Conservation (phyloP, 164 flowering plant species). For the Liquidambar formosana region DNA sequence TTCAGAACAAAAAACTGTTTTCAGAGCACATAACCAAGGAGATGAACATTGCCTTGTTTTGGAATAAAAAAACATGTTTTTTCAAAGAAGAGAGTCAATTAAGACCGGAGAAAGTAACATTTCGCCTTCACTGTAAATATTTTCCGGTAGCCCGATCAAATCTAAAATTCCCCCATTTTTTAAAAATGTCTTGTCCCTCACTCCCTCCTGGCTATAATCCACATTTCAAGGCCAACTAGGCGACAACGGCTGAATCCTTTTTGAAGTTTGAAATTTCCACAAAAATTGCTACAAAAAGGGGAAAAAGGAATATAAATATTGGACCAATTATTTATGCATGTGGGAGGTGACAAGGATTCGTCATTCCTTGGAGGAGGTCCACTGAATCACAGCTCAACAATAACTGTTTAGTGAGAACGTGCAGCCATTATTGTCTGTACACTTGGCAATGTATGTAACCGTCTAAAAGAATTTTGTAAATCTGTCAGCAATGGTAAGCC, state of each 20-base stretch:
- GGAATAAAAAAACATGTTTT: too few relatives aligned
- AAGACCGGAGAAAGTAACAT: too few relatives aligned
- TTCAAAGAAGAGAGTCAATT: too few relatives aligned
- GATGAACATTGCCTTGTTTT: too few relatives aligned
- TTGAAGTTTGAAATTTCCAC: not conserved
- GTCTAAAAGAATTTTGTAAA: not conserved
- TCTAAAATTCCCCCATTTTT: too few relatives aligned
- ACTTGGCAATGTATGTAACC: constrained; percentile 19
- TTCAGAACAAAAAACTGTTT: too few relatives aligned
- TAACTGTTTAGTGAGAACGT: constrained; percentile 16
- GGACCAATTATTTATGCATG: constrained; percentile 13
- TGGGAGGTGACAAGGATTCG: not conserved
- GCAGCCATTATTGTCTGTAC: constrained; percentile 10
- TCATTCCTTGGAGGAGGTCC: not conserved
- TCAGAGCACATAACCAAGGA: too few relatives aligned
- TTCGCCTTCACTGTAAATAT: too few relatives aligned
- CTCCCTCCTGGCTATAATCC: too few relatives aligned
- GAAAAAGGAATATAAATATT: not conserved
- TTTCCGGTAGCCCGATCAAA: too few relatives aligned
- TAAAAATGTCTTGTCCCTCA: too few relatives aligned
- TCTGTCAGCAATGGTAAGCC: constrained; percentile 14
- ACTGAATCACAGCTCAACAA: constrained; percentile 3
- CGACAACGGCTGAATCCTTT: not conserved
- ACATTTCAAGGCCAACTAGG: not conserved
- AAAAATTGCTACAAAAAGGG: too few relatives aligned